Percentiles rank a stretch among this genome's conserved stretches.
Evolutionary conservation across 2,329 filamentous ascomycete genomes (phyloP).

Genomic region (Ophiostoma quercus): DNA sequence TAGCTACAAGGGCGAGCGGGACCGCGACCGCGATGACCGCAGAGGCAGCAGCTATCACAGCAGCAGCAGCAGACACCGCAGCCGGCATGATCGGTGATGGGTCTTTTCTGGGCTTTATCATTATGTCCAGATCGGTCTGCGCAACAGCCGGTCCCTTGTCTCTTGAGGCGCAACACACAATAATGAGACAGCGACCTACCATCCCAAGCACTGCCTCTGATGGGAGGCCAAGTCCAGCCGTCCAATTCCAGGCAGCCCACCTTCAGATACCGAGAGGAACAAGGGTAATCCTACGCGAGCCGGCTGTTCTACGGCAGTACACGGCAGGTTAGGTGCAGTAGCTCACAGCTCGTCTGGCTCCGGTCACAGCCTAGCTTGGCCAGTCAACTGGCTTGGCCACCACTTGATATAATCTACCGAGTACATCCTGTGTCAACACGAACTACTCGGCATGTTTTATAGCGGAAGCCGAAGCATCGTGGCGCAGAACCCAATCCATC

Average conservation of each 20-base stretch:
- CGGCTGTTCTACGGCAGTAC: not conserved
- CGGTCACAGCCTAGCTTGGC: no score
- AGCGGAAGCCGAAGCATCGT: slow-evolving; percentile 11
- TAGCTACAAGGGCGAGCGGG: slow-evolving; percentile 21
- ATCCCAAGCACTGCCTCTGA: not conserved
- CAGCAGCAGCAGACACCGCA: slow-evolving; percentile 21
- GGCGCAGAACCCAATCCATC: not conserved
- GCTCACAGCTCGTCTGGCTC: no score
- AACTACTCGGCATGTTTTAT: slow-evolving; percentile 1
- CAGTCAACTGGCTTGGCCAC: not conserved
- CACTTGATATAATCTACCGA: not conserved
- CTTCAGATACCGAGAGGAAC: not conserved
- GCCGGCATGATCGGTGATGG: slow-evolving; percentile 20
- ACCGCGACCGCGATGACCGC: slow-evolving; percentile 16
- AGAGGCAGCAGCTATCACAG: slow-evolving; percentile 13
- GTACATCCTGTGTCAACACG: no score
- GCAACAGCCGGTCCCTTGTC: not conserved
- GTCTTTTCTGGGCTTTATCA: not conserved
- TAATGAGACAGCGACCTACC: no score
- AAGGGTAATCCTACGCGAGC: not conserved
- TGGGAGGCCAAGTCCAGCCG: not conserved
- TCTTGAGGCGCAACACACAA: not conserved
- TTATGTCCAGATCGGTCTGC: not conserved
- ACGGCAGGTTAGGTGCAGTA: not conserved
- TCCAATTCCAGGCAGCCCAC: no score